Percentiles rank a stretch among this genome's conserved stretches.
Evolutionary conservation across 768 basidiomycete genomes (phyloP).

Genomic region (Calocybe cyanea): DNA sequence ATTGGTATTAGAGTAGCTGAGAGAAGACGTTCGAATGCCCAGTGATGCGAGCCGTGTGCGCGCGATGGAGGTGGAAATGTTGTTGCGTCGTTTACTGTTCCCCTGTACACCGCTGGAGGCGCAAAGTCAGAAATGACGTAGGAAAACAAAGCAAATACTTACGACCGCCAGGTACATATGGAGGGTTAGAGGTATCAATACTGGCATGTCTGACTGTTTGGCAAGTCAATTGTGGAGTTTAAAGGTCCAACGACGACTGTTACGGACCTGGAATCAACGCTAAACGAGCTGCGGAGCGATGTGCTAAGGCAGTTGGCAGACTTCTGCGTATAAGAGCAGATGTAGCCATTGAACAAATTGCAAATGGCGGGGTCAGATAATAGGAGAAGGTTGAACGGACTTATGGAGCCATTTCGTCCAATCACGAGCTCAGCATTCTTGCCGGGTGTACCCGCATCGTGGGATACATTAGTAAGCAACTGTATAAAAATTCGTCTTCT

Average conservation of each 20-base stretch:
- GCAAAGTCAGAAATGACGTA: background rate
- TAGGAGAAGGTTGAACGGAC: constrained; percentile 1
- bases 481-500: background rate
- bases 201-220: constrained; percentile 37
- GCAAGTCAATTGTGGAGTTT: constrained; percentile 7
- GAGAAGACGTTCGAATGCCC: constrained; percentile 91
- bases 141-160: constrained; percentile 24
- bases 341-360: constrained; percentile 41
- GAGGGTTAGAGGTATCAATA: constrained; percentile 21
- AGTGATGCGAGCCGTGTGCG: constrained; percentile 86
- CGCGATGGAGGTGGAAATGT: constrained; percentile 80
- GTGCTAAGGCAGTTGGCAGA: constrained; percentile 39
- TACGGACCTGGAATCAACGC: constrained; percentile 38
- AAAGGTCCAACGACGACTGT: background rate
- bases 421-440: constrained; percentile 16
- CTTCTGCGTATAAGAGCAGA: constrained; percentile 47
- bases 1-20: constrained; percentile 86
- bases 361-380: constrained; percentile 14
- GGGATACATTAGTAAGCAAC: constrained; percentile 13
- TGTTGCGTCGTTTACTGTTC: constrained; percentile 94
- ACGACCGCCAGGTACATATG: constrained; percentile 72
- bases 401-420: constrained; percentile 8
- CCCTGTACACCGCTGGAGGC: constrained; percentile 72
- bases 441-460: constrained; percentile 10
- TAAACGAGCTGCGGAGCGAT: constrained; percentile 36